Conservation (phyloP, 257 asterid genomes). For the Lycium ferocissimum region DNA sequence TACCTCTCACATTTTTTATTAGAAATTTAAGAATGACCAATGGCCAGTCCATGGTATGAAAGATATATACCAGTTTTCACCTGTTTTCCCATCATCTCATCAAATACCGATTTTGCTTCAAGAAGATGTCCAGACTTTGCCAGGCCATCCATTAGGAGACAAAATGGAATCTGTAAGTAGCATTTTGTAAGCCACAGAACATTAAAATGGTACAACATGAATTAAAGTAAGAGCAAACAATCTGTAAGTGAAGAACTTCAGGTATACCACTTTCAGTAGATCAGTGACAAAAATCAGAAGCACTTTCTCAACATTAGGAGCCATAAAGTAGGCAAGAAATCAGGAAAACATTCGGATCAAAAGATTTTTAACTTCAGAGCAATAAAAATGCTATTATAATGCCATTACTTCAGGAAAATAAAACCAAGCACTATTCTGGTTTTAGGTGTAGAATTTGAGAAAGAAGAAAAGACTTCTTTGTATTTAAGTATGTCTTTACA, state of each 20-base stretch:
- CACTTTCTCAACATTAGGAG: conserved; percentile 21
- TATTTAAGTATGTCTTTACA: neutral
- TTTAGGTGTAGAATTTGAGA: neutral
- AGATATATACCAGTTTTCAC: conserved; percentile 73
- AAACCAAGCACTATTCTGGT: neutral
- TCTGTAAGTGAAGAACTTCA: conserved; percentile 14
- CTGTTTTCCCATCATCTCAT: conserved; percentile 76
- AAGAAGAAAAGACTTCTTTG: neutral
- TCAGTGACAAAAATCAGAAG: neutral
- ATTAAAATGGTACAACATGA: neutral
- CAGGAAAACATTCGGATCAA: neutral
- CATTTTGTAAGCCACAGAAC: conserved; percentile 34
- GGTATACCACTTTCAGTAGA: conserved; percentile 26
- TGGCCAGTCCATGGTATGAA: conserved; percentile 22
- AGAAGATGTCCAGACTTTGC: conserved; percentile 74
- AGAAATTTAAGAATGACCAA: conserved; percentile 3
- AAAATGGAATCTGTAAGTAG: conserved; percentile 84
- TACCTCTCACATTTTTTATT: neutral
- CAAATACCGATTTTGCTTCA: conserved; percentile 84
- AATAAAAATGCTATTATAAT: neutral
- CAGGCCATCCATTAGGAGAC: conserved; percentile 94
- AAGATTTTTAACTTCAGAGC: neutral
- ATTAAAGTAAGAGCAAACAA: neutral
- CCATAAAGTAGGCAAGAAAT: neutral
- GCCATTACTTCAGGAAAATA: conserved; percentile 10